Base-by-base conservation (phyloP, 495 filamentous ascomycete species). In the Extremus antarcticus region DNA sequence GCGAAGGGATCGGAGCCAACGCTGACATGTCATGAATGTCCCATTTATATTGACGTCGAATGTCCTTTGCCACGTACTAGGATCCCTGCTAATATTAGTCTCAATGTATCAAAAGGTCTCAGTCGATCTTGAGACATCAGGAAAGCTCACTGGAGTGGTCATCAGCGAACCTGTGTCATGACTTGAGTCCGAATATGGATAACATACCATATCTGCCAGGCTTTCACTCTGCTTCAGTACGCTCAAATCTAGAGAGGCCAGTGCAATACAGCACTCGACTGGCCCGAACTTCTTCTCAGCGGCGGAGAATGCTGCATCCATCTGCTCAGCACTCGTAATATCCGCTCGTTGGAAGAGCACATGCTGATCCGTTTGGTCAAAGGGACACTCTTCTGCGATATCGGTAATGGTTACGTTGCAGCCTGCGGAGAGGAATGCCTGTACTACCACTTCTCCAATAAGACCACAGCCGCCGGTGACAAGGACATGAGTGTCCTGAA, bases 1-100 rank as follows among this genome's bases (percentile, higher is more conserved):
- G 15, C 56, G 49, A 3, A 70, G 32, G 10, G 60, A 60, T 38
- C 62, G 50, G 1, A 70, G 49, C 67, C 67, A 70, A 23, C 58
- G 59, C 35, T 66, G 62, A 24, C 69, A 70, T 1, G 70, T 72
- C 21, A 75, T 58, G 55, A 72, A 73, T 2, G 72, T 73, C 0
- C 72, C 72, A 35, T 63, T 63, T n/a, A 71, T 63, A 56, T 75
- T 75, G 38, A 70, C 63, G 25, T 67, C 57, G 20, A 72, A 61
- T 3, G 68, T 69, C 8, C 55, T 50, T 51, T 65, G 57, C 63
- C 68, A 69, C 47, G 70, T 65, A 38, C 55, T 50, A 10, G 70
- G 65, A 13, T 59, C 58, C n/a, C n/a, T n/a, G n/a, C n/a, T n/a
- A n/a, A n/a, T n/a, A n/a, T n/a, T n/a, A n/a, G n/a, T n/a, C n/a